Percentiles rank a stretch among this genome's conserved stretches.
These are phyloP conservation scores for Onygenales sp. DNA, from an alignment of 2,329 filamentous ascomycete genomes.

Conservation along the genomic window DNA sequence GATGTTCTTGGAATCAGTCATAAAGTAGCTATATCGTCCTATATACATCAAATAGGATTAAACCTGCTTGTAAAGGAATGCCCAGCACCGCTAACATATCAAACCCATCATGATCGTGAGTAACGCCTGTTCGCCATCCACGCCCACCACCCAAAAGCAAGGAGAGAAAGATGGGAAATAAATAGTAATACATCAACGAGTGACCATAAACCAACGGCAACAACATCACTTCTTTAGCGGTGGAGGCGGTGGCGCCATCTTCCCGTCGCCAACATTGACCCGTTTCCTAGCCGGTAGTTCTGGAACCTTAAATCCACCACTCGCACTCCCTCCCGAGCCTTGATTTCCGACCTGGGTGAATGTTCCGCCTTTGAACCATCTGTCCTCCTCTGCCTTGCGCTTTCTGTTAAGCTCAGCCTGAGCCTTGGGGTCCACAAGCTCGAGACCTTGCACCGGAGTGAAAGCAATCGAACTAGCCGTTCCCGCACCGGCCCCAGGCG, in stretches of 20 bases:
- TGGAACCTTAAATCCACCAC: conserved; percentile 65
- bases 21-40: too few species aligned
- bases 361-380: conserved; percentile 95
- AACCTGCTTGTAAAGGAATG: too few species aligned
- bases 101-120: background rate
- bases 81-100: too few species aligned
- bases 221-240: conserved; percentile 17
- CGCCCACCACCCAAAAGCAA: conserved; percentile 2
- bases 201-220: background rate
- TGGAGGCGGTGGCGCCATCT: conserved; percentile 38
- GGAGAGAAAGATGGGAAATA: background rate
- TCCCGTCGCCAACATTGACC: conserved; percentile 53
- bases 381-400: conserved; percentile 85
- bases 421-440: conserved; percentile 88
- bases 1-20: too few species aligned
- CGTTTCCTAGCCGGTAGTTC: conserved; percentile 65
- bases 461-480: conserved; percentile 85
- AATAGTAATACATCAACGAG: background rate
- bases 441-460: conserved; percentile 86
- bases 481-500: conserved; percentile 54
- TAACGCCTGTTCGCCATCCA: background rate
- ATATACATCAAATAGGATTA: too few species aligned
- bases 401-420: conserved; percentile 82
- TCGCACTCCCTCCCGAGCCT: conserved; percentile 10
- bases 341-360: conserved; percentile 71